phyloP scores from a whole-genome alignment of 352 stramenopile species.

The Peronospora destructor region DNA sequence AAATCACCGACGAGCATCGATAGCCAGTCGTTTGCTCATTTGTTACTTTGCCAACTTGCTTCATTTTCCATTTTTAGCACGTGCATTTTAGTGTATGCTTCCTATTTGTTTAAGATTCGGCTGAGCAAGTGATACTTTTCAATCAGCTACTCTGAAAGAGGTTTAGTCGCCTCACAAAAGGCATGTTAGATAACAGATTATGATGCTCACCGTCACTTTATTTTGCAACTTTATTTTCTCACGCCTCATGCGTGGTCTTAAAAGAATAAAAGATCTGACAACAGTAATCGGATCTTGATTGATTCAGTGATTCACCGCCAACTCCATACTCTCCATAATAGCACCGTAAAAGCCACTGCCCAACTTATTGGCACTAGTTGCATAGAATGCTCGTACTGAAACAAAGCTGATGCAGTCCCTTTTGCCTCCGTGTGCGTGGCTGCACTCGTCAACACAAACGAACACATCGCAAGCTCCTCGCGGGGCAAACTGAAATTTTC shows the following conservation, averaged over 20 bases:
- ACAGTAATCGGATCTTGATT: neutral
- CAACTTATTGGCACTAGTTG: neutral
- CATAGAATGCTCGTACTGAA: neutral
- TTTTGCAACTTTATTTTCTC: neutral
- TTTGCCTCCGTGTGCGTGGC: neutral
- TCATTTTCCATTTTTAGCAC: neutral
- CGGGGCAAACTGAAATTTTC: constrained; percentile 11
- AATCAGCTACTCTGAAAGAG: constrained; percentile 88
- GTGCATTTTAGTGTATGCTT: no score
- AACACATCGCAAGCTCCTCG: neutral
- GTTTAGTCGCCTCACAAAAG: constrained; percentile 84
- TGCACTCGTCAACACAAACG: neutral
- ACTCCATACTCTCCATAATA: neutral
- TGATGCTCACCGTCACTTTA: constrained; percentile 52
- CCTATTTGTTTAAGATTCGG: no score
- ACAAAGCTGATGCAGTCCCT: neutral
- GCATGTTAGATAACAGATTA: constrained; percentile 67
- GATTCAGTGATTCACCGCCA: neutral
- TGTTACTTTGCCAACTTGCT: neutral
- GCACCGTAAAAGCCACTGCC: neutral
- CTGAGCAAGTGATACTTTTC: constrained; percentile 77
- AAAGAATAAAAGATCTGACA: neutral
- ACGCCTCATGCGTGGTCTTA: neutral
- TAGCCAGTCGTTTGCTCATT: constrained; percentile 15
- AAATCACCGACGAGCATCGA: constrained; percentile 8